These are phyloP conservation scores for Magnusiomyces tetraspermus DNA, from an alignment of 1,139 yeast species.

Conservation along the genomic window DNA sequence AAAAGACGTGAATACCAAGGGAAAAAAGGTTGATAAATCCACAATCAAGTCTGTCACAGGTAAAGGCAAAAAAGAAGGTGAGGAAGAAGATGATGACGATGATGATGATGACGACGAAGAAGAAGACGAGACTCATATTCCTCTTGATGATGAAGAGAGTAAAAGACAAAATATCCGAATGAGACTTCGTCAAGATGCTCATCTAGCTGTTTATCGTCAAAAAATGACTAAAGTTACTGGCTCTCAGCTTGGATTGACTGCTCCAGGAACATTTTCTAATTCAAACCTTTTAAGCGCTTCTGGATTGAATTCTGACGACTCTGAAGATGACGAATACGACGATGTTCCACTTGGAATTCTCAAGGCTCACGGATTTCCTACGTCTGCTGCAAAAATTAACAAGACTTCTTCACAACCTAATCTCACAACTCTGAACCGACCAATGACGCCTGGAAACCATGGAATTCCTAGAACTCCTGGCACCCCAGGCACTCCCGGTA, in stretches of 20 bases:
- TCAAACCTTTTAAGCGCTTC: neutral
- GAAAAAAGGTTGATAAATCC: too few relatives aligned
- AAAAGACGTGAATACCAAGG: constrained; percentile 1
- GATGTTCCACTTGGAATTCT: constrained; percentile 36
- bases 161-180: constrained; percentile 25
- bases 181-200: constrained; percentile 35
- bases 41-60: neutral
- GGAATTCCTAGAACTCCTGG: too few relatives aligned
- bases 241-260: constrained; percentile 20
- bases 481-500: too few relatives aligned
- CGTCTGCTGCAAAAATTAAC: constrained; percentile 5
- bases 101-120: constrained; percentile 5
- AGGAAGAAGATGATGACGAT: constrained; percentile 2
- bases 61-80: constrained; percentile 3
- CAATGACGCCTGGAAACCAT: too few relatives aligned
- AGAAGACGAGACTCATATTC: constrained; percentile 1
- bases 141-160: constrained; percentile 20
- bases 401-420: neutral
- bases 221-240: constrained; percentile 36
- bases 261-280: constrained; percentile 11
- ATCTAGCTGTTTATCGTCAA: constrained; percentile 35
- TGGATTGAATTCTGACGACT: constrained; percentile 12
- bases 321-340: constrained; percentile 32
- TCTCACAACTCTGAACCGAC: neutral
- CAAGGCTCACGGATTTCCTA: constrained; percentile 36